Conservation (phyloP, 2,329 filamentous ascomycete genomes). For the Fusarium fracticaudum region DNA sequence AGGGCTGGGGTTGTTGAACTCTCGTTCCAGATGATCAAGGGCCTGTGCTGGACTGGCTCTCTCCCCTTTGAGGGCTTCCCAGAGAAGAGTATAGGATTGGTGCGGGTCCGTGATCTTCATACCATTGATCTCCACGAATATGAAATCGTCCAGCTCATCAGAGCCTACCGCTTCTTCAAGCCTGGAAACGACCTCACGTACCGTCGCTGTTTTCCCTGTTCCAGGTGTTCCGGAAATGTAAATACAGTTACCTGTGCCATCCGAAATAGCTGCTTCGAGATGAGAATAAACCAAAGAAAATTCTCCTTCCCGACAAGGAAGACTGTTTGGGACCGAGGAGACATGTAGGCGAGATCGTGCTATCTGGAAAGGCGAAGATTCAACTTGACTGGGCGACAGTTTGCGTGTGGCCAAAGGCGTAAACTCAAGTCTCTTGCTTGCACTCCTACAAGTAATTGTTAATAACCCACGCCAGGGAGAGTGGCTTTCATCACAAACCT, state of each 20-base stretch:
- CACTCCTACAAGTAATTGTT: conserved; percentile 57
- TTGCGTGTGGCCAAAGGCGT: conserved; percentile 92
- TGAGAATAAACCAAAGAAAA: conserved; percentile 94
- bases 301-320: conserved; percentile 92
- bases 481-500: conserved; percentile 30
- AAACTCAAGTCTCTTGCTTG: conserved; percentile 83
- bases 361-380: conserved; percentile 89
- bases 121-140: conserved; percentile 99
- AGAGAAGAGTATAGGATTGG: conserved; percentile 92
- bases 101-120: conserved; percentile 99
- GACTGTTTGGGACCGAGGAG: conserved; percentile 86
- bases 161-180: conserved; percentile 87
- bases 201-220: conserved; percentile 96
- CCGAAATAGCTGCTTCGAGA: conserved; percentile 91
- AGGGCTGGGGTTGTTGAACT: conserved; percentile 92
- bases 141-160: conserved; percentile 97
- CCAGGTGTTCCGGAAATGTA: conserved; percentile 99
- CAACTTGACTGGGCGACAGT: conserved; percentile 77
- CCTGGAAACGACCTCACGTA: conserved; percentile 90
- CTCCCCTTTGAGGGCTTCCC: conserved; percentile 95
- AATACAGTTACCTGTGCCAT: conserved; percentile 94
- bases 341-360: conserved; percentile 92
- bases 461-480: background rate
- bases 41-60: conserved; percentile 92
- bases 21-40: conserved; percentile 86